Evolutionary conservation across 2,329 filamentous ascomycete genomes (phyloP).

Genomic region (Aspergillus cejpii): DNA sequence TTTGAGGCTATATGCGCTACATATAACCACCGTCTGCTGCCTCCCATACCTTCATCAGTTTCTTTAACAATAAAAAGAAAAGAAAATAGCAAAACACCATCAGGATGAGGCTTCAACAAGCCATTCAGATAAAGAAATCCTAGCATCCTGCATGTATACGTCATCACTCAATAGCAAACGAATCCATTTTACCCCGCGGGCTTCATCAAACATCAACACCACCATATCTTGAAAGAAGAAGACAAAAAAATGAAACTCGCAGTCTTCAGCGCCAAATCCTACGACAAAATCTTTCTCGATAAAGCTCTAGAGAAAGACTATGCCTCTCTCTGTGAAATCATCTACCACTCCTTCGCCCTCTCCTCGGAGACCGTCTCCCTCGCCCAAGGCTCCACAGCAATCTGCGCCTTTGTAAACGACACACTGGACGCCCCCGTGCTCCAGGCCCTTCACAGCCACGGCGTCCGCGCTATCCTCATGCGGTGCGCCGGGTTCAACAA

Average conservation of each 20-base stretch:
- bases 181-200: no score
- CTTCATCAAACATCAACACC: no score
- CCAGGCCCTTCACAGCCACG: slow-evolving; percentile 43
- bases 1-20: no score
- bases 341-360: slow-evolving; percentile 55
- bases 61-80: no score
- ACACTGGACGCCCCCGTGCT: slow-evolving; percentile 48
- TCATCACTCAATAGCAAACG: no score
- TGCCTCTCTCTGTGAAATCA: slow-evolving; percentile 41
- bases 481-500: slow-evolving; percentile 65
- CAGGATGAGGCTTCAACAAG: no score
- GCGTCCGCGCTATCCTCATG: slow-evolving; percentile 55
- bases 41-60: no score
- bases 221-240: no score
- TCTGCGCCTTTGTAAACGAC: slow-evolving; percentile 67
- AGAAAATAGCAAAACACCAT: no score
- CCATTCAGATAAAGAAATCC: no score
- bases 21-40: no score
- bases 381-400: slow-evolving; percentile 48
- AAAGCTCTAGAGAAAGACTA: slow-evolving; percentile 31
- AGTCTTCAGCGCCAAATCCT: slow-evolving; percentile 59
- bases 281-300: slow-evolving; percentile 53
- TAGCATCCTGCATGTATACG: no score
- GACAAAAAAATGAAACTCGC: slow-evolving; percentile 49
- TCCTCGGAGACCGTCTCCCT: slow-evolving; percentile 51